Conservation (phyloP, 441 rosid species). For the Adansonia grandidieri region DNA sequence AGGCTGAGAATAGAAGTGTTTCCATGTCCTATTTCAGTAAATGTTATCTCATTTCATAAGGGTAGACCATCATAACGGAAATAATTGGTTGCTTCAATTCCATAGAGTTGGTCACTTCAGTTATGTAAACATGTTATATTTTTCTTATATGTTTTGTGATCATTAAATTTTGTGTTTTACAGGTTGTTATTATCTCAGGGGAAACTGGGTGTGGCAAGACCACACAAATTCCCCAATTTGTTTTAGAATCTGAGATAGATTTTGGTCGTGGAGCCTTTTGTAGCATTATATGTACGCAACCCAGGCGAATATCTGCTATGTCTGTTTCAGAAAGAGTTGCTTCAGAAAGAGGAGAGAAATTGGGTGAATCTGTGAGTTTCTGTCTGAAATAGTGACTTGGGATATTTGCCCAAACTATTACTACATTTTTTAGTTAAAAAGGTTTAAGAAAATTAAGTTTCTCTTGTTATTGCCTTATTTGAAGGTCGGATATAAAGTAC, state of each 20-base stretch:
- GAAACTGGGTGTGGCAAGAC: slow-evolving; percentile 99
- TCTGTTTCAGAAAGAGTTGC: slow-evolving; percentile 96
- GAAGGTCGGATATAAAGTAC: slow-evolving; percentile 94
- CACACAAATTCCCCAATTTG: slow-evolving; percentile 89
- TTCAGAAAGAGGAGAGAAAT: slow-evolving; percentile 87
- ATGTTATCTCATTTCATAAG: not conserved
- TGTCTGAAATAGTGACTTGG: slow-evolving; percentile 16
- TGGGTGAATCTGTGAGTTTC: slow-evolving; percentile 90
- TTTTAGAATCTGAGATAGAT: slow-evolving; percentile 78
- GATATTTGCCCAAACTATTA: slow-evolving; percentile 27
- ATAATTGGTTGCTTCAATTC: not conserved
- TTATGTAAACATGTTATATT: slow-evolving; percentile 16
- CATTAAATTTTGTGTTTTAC: slow-evolving; percentile 31
- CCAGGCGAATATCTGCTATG: slow-evolving; percentile 87
- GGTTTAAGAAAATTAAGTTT: slow-evolving; percentile 24
- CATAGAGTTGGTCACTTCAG: not conserved
- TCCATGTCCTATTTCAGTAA: not conserved
- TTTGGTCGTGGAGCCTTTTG: slow-evolving; percentile 75
- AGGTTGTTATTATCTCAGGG: slow-evolving; percentile 89
- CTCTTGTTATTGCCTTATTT: slow-evolving; percentile 26
- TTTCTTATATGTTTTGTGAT: not conserved
- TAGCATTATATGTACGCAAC: slow-evolving; percentile 89
- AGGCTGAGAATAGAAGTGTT: not conserved
- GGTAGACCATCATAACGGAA: not conserved
- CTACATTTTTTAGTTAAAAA: slow-evolving; percentile 14